Base-by-base conservation (phyloP, 371 early-diverging fungal genomes). In the Blyttiomyces sp. region DNA sequence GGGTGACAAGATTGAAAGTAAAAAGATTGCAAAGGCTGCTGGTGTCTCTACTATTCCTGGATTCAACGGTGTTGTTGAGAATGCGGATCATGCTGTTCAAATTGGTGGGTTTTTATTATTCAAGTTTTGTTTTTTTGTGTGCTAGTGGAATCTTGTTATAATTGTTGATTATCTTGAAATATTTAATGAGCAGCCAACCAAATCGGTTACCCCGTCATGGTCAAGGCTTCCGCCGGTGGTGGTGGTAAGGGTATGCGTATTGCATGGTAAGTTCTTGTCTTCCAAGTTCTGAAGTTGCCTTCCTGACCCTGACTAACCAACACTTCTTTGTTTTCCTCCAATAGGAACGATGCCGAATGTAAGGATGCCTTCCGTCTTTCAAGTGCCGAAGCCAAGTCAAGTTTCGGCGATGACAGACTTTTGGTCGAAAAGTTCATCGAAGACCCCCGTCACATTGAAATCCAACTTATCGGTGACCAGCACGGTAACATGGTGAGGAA, bases 211-310 rank as follows among this genome's bases (percentile, higher is more conserved):
- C 99, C 99, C 17, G 85, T 98, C 64, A 96, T 99, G 94, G 91
- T 98, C 75, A 99, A 99, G 81, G 98, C 97, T 19, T 91, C 92
- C 7, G 94, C 95, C 72, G 98, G 97, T 72, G 99, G 99, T 55
- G 99, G 99, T 68, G 99, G 99, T 54, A 99, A 99, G 81, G 99
- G 98, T 65, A 98, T 98, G 68, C 87, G 96, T 76, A 89, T 54
- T 81, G 85, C 64, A 71, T 81, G 52, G 75, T 74, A 21, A 73
- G 75, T 60, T 89, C 91, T 21, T 32, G 30, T 5, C 30, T 50
- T 11, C n/a, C 39, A 11, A 13, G 13, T 39, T 39, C n/a, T n/a
- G 13, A 39, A 11, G 11, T 11, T 39, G 39, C 39, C n/a, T 39
- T n/a, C 13, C 11, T 13, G 39, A 39, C n/a, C 11, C 39, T 39